A percentile compares a stretch with the other conserved stretches of the same genome.
Evolutionary conservation across 2,329 filamentous ascomycete species (phyloP).

Genomic region (Colletotrichum godetiae): DNA sequence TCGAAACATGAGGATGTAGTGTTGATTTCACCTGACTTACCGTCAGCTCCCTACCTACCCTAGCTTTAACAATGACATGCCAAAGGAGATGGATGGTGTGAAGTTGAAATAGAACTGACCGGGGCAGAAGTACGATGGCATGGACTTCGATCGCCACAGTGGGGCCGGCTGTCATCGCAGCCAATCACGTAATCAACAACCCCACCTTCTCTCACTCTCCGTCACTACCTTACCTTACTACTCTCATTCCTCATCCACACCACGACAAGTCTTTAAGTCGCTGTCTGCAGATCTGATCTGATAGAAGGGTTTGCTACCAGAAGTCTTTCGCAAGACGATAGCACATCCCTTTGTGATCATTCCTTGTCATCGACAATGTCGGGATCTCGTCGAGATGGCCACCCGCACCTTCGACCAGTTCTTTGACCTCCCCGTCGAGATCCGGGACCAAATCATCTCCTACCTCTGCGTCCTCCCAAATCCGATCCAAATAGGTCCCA

Average conservation of each 20-base stretch:
- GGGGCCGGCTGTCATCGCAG: neutral
- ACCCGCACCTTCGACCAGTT: constrained; percentile 38
- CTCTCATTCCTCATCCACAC: neutral
- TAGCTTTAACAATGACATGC: neutral
- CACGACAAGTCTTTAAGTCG: neutral
- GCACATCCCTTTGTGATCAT: accelerated
- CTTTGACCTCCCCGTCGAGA: constrained; percentile 44
- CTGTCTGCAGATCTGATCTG: neutral
- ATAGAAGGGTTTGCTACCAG: neutral
- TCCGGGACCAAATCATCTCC: constrained; percentile 42
- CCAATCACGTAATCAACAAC: constrained; percentile 4
- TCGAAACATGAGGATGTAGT: neutral
- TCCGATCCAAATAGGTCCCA: constrained; percentile 38
- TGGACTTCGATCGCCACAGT: constrained; percentile 10
- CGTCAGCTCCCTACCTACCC: no score
- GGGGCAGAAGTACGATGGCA: constrained; percentile 4
- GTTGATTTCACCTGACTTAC: neutral
- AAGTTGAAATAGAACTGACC: constrained; percentile 27
- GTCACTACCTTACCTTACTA: constrained; percentile 19
- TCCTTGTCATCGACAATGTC: no score
- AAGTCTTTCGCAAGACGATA: neutral
- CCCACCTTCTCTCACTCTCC: neutral
- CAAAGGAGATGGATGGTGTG: neutral
- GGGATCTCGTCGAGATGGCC: constrained; percentile 3
- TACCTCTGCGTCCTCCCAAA: constrained; percentile 39